Conservation (phyloP, 192 early-diverging fungal species). For the Endogone sp. region DNA sequence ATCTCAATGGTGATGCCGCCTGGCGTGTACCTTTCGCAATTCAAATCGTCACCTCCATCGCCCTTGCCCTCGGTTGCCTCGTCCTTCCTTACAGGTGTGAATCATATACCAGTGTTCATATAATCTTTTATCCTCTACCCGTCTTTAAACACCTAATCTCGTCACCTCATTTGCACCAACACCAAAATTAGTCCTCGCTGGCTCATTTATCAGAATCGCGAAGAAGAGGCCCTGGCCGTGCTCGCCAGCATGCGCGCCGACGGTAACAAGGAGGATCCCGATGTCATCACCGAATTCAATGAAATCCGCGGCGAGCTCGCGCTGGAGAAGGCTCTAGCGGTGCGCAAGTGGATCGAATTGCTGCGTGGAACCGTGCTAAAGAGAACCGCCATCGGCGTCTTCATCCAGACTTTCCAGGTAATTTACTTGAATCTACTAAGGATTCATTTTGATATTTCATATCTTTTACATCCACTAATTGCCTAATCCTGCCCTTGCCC, state of each 20-base stretch:
- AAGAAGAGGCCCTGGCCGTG: constrained; percentile 66
- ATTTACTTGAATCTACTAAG: no score
- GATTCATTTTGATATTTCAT: no score
- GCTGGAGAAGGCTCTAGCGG: constrained; percentile 56
- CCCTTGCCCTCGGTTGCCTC: constrained; percentile 40
- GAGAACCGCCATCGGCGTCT: constrained; percentile 58
- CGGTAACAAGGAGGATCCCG: constrained; percentile 52
- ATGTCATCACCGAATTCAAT: constrained; percentile 61
- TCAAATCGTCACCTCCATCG: constrained; percentile 75
- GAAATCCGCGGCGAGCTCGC: constrained; percentile 67
- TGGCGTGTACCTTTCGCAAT: constrained; percentile 85
- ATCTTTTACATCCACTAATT: no score
- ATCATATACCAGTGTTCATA: no score
- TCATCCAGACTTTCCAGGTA: constrained; percentile 47
- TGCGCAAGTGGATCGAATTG: constrained; percentile 58
- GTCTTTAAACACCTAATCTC: no score
- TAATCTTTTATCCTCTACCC: no score
- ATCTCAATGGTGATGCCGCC: constrained; percentile 40
- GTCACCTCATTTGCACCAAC: no score
- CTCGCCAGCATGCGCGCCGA: constrained; percentile 64
- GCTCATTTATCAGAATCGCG: constrained; percentile 63
- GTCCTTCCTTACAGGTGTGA: background rate
- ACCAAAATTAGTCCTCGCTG: constrained; percentile 89
- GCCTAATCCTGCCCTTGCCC: no score
- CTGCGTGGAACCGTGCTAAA: constrained; percentile 47